These are phyloP conservation scores for Escovopsis weberi DNA, from an alignment of 2,329 filamentous ascomycete species.

Conservation along the genomic window DNA sequence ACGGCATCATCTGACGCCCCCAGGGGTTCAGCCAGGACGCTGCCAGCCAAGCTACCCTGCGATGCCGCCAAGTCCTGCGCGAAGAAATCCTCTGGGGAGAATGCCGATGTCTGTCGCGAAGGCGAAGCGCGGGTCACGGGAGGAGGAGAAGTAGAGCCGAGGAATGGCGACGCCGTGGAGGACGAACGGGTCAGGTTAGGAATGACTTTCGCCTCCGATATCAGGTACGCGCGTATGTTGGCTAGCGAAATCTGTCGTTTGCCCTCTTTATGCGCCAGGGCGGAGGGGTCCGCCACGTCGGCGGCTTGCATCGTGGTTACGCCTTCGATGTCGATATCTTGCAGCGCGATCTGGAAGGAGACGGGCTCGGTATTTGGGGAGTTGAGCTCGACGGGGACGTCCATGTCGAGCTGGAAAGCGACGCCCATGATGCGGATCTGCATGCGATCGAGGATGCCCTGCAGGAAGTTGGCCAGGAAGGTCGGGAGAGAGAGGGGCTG, in stretches of 20 bases:
- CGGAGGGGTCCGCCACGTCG: conserved; percentile 19
- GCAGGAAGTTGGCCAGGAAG: conserved; percentile 57
- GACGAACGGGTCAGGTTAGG: conserved; percentile 43
- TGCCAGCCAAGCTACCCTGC: conserved; percentile 14
- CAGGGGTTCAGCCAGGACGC: conserved; percentile 5
- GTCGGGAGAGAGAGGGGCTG: conserved; percentile 52
- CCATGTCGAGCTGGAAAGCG: conserved; percentile 49
- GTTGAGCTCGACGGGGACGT: conserved; percentile 35
- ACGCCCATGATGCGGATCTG: conserved; percentile 53
- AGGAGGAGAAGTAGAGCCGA: conserved; percentile 33
- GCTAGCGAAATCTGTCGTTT: conserved; percentile 51
- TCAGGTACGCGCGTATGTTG: conserved; percentile 47
- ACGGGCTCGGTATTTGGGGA: conserved; percentile 36
- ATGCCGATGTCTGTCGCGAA: conserved; percentile 16
- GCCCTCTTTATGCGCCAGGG: conserved; percentile 38
- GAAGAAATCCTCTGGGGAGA: conserved; percentile 15
- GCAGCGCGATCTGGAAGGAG: conserved; percentile 50
- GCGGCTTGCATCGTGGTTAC: conserved; percentile 33
- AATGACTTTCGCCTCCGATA: conserved; percentile 54
- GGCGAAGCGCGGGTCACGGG: conserved; percentile 24
- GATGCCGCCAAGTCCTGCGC: conserved; percentile 1
- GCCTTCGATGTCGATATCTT: conserved; percentile 52
- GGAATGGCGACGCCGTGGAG: conserved; percentile 30
- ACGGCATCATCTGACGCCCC: conserved; percentile 13
- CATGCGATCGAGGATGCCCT: conserved; percentile 58